phyloP scores from a whole-genome alignment of 2,329 filamentous ascomycete genomes.

The Ceratocystis destructans region DNA sequence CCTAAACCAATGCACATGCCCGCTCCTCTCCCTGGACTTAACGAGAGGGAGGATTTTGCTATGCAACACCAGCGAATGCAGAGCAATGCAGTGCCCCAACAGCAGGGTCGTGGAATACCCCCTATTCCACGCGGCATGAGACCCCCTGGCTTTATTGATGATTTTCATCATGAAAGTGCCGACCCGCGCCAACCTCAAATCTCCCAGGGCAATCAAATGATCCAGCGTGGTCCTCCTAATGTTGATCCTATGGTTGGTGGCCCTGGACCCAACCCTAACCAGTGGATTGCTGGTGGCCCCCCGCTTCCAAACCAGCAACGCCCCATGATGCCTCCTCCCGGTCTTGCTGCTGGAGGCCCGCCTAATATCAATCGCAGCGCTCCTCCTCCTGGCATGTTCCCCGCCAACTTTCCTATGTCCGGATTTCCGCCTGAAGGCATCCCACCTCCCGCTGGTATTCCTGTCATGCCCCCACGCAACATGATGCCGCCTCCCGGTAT shows the following conservation, averaged over 20 bases:
- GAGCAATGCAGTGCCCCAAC: slow-evolving; percentile 20
- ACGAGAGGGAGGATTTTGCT: slow-evolving; percentile 11
- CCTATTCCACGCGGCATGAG: slow-evolving; percentile 30
- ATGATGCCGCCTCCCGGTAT: slow-evolving; percentile 47
- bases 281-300: slow-evolving; percentile 36
- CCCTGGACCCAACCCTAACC: slow-evolving; percentile 29
- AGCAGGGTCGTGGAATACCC: slow-evolving; percentile 14
- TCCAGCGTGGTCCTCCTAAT: slow-evolving; percentile 48
- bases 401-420: slow-evolving; percentile 45
- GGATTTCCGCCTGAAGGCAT: slow-evolving; percentile 21
- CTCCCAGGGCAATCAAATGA: slow-evolving; percentile 50
- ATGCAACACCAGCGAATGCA: slow-evolving; percentile 29
- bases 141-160: slow-evolving; percentile 40
- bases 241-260: slow-evolving; percentile 41
- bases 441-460: slow-evolving; percentile 34
- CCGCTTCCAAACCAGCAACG: slow-evolving; percentile 25
- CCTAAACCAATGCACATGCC: slow-evolving; percentile 16
- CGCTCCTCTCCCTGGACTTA: slow-evolving; percentile 1
- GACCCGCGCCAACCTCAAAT: slow-evolving; percentile 32
- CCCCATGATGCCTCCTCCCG: slow-evolving; percentile 47
- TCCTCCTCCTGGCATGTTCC: slow-evolving; percentile 46
- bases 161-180: slow-evolving; percentile 37
- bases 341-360: slow-evolving; percentile 29
- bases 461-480: slow-evolving; percentile 38
- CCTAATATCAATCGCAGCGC: slow-evolving; percentile 29